Base-by-base conservation (phyloP, 148 eudicot species). In the Pouteria glomerata region DNA sequence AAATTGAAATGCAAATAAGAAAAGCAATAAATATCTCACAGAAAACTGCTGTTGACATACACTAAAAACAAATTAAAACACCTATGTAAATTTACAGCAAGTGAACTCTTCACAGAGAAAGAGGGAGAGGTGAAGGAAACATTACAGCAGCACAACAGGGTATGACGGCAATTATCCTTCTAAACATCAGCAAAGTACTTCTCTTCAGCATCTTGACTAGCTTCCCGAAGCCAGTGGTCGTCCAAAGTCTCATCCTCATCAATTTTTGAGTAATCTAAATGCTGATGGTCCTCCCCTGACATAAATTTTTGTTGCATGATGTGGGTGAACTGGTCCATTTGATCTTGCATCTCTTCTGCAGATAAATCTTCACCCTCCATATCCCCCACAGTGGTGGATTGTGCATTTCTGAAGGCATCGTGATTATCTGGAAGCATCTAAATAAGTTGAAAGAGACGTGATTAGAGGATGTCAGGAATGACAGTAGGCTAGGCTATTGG, bases 201-300 rank as follows among this genome's bases (percentile, higher is more conserved):
- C 61, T 94, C 97, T 79, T 94, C 98, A 8, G 98, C 97, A 77
- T 94, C 98, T 42, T 80, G 82, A 82, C 82, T 86, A 21, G 88
- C 96, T 80, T 94, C 97, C 79, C 79, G 86, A 62, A 84, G 74
- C 98, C 98, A 94, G 84, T 94, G 97, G n/a, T n/a, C n/a, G n/a
- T n/a, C n/a, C 74, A 79, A 84, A 12, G 89, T 85, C 81, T 80
- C 91, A 70, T 94, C 93, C 52, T 85, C 88, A 44, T 94, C 98
- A 24, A 94, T 94, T 74, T 77, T 87, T 8, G 93, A 79, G 82
- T 94, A 94, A 79, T 89, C 85, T 64, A 91, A n/a, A 77, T 91
- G 89, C 76, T 94, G 85, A 45, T 76, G 76, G 82, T 94, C 98
- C 84, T 91, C 90, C 51, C 98, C 97, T 10, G 88, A 73, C 47